A percentile compares a stretch with the other conserved stretches of the same genome.
Conservation (phyloP, 2,329 filamentous ascomycete genomes). For the Ascochyta koolunga region DNA sequence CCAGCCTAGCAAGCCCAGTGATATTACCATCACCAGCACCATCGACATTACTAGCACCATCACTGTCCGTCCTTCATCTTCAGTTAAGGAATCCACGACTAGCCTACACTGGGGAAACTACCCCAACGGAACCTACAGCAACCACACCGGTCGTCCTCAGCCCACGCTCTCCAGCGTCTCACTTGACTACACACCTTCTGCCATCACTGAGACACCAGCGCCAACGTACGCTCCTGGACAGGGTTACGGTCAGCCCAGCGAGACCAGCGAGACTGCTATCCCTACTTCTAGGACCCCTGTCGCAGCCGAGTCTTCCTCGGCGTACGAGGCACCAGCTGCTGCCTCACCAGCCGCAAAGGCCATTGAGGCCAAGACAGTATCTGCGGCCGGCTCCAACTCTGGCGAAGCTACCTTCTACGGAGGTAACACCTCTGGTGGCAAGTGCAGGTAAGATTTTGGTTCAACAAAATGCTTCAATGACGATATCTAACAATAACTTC, state of each 20-base stretch:
- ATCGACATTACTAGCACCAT: slow-evolving; percentile 22
- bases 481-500: neutral
- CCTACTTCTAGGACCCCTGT: slow-evolving; percentile 13
- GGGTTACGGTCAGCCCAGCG: slow-evolving; percentile 5
- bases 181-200: slow-evolving; percentile 12
- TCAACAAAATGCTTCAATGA: neutral
- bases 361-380: slow-evolving; percentile 2
- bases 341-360: neutral
- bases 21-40: slow-evolving; percentile 26
- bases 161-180: neutral
- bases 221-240: slow-evolving; percentile 4
- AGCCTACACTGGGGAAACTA: slow-evolving; percentile 17
- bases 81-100: slow-evolving; percentile 6
- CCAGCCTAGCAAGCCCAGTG: slow-evolving; percentile 9
- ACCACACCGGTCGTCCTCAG: slow-evolving; percentile 4
- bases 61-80: slow-evolving; percentile 17
- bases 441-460: slow-evolving; percentile 50
- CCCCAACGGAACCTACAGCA: slow-evolving; percentile 22
- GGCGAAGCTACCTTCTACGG: slow-evolving; percentile 48
- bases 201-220: slow-evolving; percentile 10
- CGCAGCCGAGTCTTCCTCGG: slow-evolving; percentile 2
- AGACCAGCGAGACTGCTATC: slow-evolving; percentile 13
- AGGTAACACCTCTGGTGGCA: slow-evolving; percentile 60
- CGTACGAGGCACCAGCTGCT: neutral
- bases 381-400: slow-evolving; percentile 18